Evolutionary conservation across 2,329 filamentous ascomycete species (phyloP).

Genomic region (Fusarium humuli): DNA sequence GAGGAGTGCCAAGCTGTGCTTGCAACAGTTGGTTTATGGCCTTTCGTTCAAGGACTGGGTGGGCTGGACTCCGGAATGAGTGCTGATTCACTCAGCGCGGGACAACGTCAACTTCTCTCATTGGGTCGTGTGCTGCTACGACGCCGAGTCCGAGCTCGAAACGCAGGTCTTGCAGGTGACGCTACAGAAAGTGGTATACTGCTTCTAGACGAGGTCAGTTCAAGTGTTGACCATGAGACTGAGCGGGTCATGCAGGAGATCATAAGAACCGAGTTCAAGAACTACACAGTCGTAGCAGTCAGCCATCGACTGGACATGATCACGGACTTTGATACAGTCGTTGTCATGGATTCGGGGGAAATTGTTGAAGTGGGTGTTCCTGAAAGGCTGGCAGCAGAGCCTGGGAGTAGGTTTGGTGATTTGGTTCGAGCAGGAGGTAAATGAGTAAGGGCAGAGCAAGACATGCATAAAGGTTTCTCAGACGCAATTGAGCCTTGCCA

Average conservation of each 20-base stretch:
- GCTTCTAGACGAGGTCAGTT: constrained; percentile 58
- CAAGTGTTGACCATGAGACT: constrained; percentile 56
- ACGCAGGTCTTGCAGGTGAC: not conserved
- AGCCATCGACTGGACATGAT: constrained; percentile 62
- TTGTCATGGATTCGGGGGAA: constrained; percentile 60
- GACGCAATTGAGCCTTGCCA: not conserved
- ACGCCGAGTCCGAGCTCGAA: constrained; percentile 24
- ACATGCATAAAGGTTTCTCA: not conserved
- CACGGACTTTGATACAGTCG: constrained; percentile 60
- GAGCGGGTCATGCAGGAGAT: constrained; percentile 57
- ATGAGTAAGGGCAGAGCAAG: not conserved
- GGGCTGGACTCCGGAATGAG: constrained; percentile 55
- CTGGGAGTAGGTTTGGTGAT: constrained; percentile 47
- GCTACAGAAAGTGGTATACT: constrained; percentile 46
- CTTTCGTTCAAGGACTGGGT: constrained; percentile 49
- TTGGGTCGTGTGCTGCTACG: constrained; percentile 69
- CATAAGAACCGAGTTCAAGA: constrained; percentile 53
- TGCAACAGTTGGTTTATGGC: constrained; percentile 50
- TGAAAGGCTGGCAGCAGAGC: constrained; percentile 29
- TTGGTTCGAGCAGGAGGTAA: constrained; percentile 21
- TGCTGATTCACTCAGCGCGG: constrained; percentile 63
- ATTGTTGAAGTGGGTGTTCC: constrained; percentile 55
- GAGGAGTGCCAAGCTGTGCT: constrained; percentile 52
- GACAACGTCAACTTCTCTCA: constrained; percentile 73
- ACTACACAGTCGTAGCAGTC: constrained; percentile 65